These are phyloP conservation scores for Potentilla sterilis DNA, from an alignment of 306 rosid species.

Conservation along the genomic window DNA sequence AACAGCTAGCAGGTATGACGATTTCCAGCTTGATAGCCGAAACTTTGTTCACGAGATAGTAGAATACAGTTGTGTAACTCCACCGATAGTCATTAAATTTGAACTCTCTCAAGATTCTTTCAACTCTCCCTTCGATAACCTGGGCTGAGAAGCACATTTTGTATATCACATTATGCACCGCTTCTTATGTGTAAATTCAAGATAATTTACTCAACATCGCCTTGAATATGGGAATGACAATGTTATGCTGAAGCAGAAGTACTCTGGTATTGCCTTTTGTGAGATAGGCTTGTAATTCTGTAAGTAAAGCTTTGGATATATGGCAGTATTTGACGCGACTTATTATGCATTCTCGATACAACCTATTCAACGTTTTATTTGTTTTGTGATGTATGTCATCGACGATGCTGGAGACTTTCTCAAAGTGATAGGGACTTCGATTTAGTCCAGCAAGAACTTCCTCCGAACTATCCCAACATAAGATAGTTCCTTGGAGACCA, in stretches of 20 bases:
- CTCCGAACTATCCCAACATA: not conserved
- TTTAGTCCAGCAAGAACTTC: not conserved
- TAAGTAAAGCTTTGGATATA: not conserved
- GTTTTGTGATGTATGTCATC: not conserved
- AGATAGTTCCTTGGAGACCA: not conserved
- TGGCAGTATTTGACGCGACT: not conserved
- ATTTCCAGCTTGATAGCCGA: slow-evolving; percentile 19
- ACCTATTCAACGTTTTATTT: not conserved
- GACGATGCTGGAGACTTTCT: not conserved
- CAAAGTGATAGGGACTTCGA: not conserved
- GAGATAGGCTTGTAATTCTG: slow-evolving; percentile 4
- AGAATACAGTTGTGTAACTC: slow-evolving; percentile 30
- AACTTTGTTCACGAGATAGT: slow-evolving; percentile 19
- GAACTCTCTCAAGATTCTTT: not conserved
- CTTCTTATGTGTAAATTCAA: slow-evolving; percentile 12
- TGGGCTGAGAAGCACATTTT: slow-evolving; percentile 23
- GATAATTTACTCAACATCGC: not conserved
- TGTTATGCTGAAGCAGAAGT: not conserved
- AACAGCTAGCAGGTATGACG: slow-evolving; percentile 9
- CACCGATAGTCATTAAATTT: not conserved
- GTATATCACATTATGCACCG: slow-evolving; percentile 2
- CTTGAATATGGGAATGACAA: not conserved
- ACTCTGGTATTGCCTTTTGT: not conserved
- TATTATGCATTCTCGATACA: not conserved
- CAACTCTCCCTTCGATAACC: slow-evolving; percentile 19